Evolutionary conservation across 2,329 filamentous ascomycete species (phyloP).

Genomic region (Trichoderma pleuroti): DNA sequence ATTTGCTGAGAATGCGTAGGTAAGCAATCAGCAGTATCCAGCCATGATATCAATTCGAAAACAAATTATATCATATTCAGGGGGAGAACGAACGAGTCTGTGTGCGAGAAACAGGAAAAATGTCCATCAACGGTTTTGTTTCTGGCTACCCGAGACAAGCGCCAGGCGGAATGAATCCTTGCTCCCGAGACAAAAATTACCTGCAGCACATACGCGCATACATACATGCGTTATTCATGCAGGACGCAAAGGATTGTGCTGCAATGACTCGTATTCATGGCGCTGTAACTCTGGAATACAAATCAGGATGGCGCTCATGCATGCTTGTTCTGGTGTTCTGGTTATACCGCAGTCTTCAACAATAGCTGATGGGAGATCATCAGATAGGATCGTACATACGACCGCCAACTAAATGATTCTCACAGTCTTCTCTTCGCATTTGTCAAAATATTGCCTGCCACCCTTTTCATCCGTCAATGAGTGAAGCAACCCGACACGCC

Average conservation of each 20-base stretch:
- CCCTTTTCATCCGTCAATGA: not conserved
- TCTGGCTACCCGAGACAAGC: not conserved
- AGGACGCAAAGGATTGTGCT: not conserved
- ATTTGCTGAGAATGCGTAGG: not conserved
- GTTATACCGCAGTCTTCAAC: not conserved
- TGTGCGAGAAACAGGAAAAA: not conserved
- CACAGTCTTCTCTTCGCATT: not conserved
- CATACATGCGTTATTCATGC: not conserved
- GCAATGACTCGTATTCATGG: not conserved
- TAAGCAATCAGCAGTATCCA: not conserved
- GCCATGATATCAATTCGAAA: not conserved
- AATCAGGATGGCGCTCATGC: not conserved
- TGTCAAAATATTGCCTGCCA: not conserved
- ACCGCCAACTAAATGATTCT: not conserved
- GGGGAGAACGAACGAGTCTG: not conserved
- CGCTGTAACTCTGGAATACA: not conserved
- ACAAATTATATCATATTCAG: not conserved
- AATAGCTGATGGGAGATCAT: not conserved
- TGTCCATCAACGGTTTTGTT: not conserved
- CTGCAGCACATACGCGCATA: not conserved
- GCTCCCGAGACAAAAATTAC: not conserved
- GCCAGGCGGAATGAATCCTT: not conserved
- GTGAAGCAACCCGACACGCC: not conserved
- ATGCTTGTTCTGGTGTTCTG: not conserved
- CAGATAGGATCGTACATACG: not conserved